These are phyloP conservation scores for Eleusine coracana DNA, from an alignment of 176 grass and related monocot genomes.

Conservation along the genomic window DNA sequence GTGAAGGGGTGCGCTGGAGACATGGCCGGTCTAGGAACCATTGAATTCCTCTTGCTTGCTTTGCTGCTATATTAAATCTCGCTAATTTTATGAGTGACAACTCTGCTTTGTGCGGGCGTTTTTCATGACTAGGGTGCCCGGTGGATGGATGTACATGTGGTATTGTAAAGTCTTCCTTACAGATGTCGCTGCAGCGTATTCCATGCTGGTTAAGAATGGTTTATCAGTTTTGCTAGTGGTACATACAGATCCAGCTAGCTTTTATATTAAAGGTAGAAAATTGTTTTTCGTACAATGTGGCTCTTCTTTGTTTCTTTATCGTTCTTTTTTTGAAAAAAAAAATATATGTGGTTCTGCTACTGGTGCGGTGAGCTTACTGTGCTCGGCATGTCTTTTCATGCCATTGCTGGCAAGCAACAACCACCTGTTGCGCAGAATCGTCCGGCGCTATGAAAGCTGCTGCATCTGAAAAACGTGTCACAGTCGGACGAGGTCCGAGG, in stretches of 20 bases:
- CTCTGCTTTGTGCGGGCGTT: neutral
- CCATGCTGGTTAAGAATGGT: neutral
- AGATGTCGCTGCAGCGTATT: neutral
- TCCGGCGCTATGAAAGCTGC: too few species aligned
- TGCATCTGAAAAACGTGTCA: too few species aligned
- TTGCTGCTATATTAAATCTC: neutral
- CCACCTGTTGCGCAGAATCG: too few species aligned
- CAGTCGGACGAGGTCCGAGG: too few species aligned
- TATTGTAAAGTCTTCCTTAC: constrained; percentile 1
- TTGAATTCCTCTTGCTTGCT: neutral
- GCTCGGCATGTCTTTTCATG: too few species aligned
- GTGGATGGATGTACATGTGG: constrained; percentile 27
- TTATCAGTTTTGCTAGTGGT: constrained; percentile 28
- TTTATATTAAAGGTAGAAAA: neutral
- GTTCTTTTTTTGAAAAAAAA: too few species aligned
- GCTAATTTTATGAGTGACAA: neutral
- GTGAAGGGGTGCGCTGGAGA: neutral
- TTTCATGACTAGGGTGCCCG: neutral
- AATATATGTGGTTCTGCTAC: too few species aligned
- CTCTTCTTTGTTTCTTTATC: too few species aligned
- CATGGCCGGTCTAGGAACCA: neutral
- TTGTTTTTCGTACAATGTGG: neutral
- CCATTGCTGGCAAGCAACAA: too few species aligned
- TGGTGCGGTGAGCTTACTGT: too few species aligned
- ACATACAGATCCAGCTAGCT: constrained; percentile 7